A percentile compares a stretch with the other conserved stretches of the same genome.
These are phyloP conservation scores for Mucor circinelloides DNA, from an alignment of 371 early-diverging fungal genomes.

Conservation along the genomic window DNA sequence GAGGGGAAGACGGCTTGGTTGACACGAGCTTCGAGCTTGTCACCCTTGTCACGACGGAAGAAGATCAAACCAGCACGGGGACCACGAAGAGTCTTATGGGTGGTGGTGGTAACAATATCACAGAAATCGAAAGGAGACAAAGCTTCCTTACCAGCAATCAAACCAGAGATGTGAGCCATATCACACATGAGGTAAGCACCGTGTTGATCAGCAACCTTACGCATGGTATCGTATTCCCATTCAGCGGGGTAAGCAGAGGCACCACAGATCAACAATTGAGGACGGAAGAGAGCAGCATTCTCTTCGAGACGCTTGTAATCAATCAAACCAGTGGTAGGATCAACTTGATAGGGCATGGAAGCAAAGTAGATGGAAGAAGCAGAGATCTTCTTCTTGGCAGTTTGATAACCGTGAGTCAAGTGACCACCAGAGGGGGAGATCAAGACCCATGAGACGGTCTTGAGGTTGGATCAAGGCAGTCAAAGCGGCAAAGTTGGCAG, in stretches of 20 bases:
- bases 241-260: slow-evolving; percentile 98
- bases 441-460: slow-evolving; percentile 95
- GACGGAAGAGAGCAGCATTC: slow-evolving; percentile 92
- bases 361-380: slow-evolving; percentile 97
- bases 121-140: slow-evolving; percentile 95
- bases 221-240: slow-evolving; percentile 96
- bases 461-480: slow-evolving; percentile 95
- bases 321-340: slow-evolving; percentile 85
- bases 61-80: slow-evolving; percentile 99
- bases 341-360: slow-evolving; percentile 97
- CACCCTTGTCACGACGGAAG: slow-evolving; percentile 87
- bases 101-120: slow-evolving; percentile 99
- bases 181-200: slow-evolving; percentile 97
- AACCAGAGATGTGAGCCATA: slow-evolving; percentile 98
- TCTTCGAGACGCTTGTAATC: slow-evolving; percentile 95
- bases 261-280: slow-evolving; percentile 98
- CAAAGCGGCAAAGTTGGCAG: slow-evolving; percentile 99
- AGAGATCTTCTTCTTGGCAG: slow-evolving; percentile 98
- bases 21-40: slow-evolving; percentile 90
- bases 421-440: slow-evolving; percentile 99
- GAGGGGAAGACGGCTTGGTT: slow-evolving; percentile 99
- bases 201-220: slow-evolving; percentile 90
- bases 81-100: slow-evolving; percentile 99
- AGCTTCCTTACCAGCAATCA: slow-evolving; percentile 90
- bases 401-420: slow-evolving; percentile 99